Evolutionary conservation across 805 yeast genomes (phyloP), one percentile per base, ranked within the genome.

Genomic region (Wickerhamiella qilinensis): DNA sequence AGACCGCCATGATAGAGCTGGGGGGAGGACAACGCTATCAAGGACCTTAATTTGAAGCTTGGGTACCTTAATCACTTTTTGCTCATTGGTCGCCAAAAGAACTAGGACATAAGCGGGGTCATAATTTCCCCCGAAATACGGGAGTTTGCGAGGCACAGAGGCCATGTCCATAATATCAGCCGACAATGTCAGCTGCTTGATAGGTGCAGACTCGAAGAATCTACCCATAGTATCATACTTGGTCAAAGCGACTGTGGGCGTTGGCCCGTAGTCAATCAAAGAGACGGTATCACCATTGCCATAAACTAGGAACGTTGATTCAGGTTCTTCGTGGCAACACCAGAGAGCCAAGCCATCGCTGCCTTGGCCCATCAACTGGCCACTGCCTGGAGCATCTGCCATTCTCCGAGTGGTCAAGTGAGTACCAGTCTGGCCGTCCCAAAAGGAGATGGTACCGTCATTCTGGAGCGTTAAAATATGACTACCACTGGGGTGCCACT

Each of bases 401-500:
- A 19, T 15, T 35, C 81, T 69, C 47, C 96, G 68, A 1, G 95
- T 91, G 24, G 38, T 75, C 12, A 91, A 62, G 33, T 74, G 58
- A 14, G 72, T 71, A 1, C 93, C 95, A 28, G 75, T 75, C 24
- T 74, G 67, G 1, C 83, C 79, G 56, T 91, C 98, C 96, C 97
- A 91, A 52, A 91, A 91, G 1, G 74, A 94, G 28, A 91, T 51
- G 0, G 93, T 71, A 38, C 88, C 88, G 51, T 86, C 94, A 18
- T 64, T 75, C 56, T 88, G 93, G 2, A 74, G 68, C 0, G 94
- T 77, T 17, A 81, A 67, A 3, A 83, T 60, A 53, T 86, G 93
- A 33, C 85, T 67, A 0, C 97, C 95, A 52, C 84, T 84, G 2
- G 99, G 98, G 56, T 88, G 96, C 72, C 82, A 91, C 25, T 72